phyloP scores from a whole-genome alignment of 805 yeast species.

The Kurtzmaniella fragi region DNA sequence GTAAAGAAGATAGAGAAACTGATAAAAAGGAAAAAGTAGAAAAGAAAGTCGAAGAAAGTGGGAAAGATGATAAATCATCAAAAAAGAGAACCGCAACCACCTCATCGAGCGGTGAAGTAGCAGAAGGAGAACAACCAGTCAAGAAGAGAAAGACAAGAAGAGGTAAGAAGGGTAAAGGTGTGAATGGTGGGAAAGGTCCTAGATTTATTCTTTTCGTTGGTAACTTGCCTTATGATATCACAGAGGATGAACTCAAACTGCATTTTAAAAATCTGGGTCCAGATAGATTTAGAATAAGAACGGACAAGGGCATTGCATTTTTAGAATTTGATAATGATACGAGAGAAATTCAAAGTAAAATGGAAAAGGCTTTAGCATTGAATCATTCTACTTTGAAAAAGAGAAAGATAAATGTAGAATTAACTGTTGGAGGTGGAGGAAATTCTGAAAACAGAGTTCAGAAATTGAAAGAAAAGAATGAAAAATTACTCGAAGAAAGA shows the following conservation, averaged over 20 bases:
- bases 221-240: slow-evolving; percentile 71
- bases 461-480: slow-evolving; percentile 78
- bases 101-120: slow-evolving; percentile 1
- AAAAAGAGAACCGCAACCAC: slow-evolving; percentile 5
- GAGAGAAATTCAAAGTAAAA: slow-evolving; percentile 64
- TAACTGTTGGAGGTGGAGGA: slow-evolving; percentile 98
- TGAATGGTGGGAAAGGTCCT: slow-evolving; percentile 44
- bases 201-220: slow-evolving; percentile 87
- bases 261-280: slow-evolving; percentile 78
- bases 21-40: slow-evolving; percentile 25
- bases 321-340: slow-evolving; percentile 66
- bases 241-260: slow-evolving; percentile 53
- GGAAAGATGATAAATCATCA: slow-evolving; percentile 8
- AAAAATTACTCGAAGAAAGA: slow-evolving; percentile 66
- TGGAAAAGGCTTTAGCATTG: slow-evolving; percentile 80
- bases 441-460: slow-evolving; percentile 61
- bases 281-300: slow-evolving; percentile 69
- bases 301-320: slow-evolving; percentile 88
- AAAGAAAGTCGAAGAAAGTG: slow-evolving; percentile 8
- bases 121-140: slow-evolving; percentile 30
- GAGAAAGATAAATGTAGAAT: slow-evolving; percentile 87
- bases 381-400: slow-evolving; percentile 69
- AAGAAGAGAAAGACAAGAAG: slow-evolving; percentile 74
- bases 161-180: slow-evolving; percentile 68
- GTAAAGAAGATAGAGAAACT: slow-evolving; percentile 35